A percentile compares a stretch with the other conserved stretches of the same genome.
These are phyloP conservation scores for Hygrocybe punicea DNA, from an alignment of 768 basidiomycete species.

Conservation along the genomic window DNA sequence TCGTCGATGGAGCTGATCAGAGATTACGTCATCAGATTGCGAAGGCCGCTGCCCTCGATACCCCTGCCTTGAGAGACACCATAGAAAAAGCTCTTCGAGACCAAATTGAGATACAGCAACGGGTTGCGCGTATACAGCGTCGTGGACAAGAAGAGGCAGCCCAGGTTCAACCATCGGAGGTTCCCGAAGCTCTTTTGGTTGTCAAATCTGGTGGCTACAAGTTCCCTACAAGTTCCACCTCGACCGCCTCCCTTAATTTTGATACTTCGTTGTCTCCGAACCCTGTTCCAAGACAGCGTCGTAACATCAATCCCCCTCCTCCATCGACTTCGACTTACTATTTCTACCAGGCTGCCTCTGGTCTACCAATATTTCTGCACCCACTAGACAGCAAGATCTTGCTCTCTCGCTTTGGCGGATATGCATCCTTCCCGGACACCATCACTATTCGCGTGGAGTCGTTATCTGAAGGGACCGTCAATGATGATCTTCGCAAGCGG, in stretches of 20 bases:
- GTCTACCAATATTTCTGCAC: slow-evolving; percentile 87
- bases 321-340: slow-evolving; percentile 88
- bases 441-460: slow-evolving; percentile 81
- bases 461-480: slow-evolving; percentile 71
- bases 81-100: slow-evolving; percentile 63
- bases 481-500: slow-evolving; percentile 89
- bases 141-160: slow-evolving; percentile 27
- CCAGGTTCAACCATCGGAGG: slow-evolving; percentile 29
- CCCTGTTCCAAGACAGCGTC: slow-evolving; percentile 55
- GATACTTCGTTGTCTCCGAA: slow-evolving; percentile 19
- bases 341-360: slow-evolving; percentile 93
- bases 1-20: slow-evolving; percentile 73
- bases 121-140: slow-evolving; percentile 31
- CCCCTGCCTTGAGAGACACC: slow-evolving; percentile 55
- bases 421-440: slow-evolving; percentile 78
- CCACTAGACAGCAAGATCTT: slow-evolving; percentile 95
- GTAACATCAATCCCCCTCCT: slow-evolving; percentile 82
- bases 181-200: slow-evolving; percentile 59
- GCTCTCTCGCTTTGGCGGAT: slow-evolving; percentile 75
- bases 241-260: not conserved
- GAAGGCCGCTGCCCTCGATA: slow-evolving; percentile 74
- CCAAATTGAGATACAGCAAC: slow-evolving; percentile 51
- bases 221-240: slow-evolving; percentile 10
- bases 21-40: slow-evolving; percentile 78
- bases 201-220: slow-evolving; percentile 30